Base-by-base conservation (phyloP, 805 yeast species). In the Sugiyamaella qingdaonensis region DNA sequence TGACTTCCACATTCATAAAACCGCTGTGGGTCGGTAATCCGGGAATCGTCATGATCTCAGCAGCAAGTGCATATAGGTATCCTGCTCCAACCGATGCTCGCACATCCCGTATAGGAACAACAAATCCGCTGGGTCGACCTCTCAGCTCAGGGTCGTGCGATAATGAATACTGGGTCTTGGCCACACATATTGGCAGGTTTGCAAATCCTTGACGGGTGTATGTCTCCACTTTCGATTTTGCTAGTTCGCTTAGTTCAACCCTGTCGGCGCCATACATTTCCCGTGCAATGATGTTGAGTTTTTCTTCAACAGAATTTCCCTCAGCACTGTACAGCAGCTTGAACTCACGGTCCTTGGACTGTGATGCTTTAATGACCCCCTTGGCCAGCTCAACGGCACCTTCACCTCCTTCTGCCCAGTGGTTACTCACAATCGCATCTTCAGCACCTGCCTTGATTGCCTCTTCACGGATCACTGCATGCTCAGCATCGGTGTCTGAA, bases 71-170 rank as follows among this genome's bases (percentile, higher is more conserved):
- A 67, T 91, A 92, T 65, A 92, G 77, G 72, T 92, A 92, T 9
- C 98, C 97, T 49, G 97, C 98, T 71, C 99, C 99, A 55, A 88
- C 86, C 39, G 96, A 86, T 44, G 91, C 91, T 73, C 95, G 85
- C 60, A 92, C 88, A 63, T 92, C 99, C 67, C 95, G 83, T 62
- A 92, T 89, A 52, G 98, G 97, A 71, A 92, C 86, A 31, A 82
- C 87, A 76, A 90, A 92, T 8, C 95, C 97, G 13, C 86, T 81
- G 61, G 99, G 99, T 36, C 88, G 97, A 67, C 97, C 97, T 72
- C 90, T 91, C 70, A 94, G 79, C 35, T 82, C 76, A 45, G 97
- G 90, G 72, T 92, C 97, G 68, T 91, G 97, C 4, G 97, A 91
- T 61, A 92, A 77, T 0, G 97, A 89, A 78, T 92, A 92, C 72